These are phyloP conservation scores for Russula compacta DNA, from an alignment of 768 basidiomycete species.

Conservation along the genomic window DNA sequence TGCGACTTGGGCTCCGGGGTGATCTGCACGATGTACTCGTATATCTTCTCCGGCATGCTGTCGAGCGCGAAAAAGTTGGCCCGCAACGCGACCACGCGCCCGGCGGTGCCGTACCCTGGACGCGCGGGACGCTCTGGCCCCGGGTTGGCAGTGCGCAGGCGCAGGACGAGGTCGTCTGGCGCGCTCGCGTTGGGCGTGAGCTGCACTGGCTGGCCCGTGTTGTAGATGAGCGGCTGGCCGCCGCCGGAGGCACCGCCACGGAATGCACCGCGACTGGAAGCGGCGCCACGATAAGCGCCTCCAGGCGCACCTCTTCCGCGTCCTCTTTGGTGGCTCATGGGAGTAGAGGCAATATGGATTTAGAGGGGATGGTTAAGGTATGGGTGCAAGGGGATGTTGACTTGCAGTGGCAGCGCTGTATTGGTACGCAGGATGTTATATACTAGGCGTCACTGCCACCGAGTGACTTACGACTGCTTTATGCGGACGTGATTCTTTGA, in stretches of 20 bases:
- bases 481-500: neutral
- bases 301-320: constrained; percentile 16
- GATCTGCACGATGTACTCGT: constrained; percentile 50
- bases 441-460: neutral
- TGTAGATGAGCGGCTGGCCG: constrained; percentile 10
- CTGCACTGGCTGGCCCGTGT: constrained; percentile 21
- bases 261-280: neutral
- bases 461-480: too few relatives aligned
- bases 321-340: constrained; percentile 15
- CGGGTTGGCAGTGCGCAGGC: neutral
- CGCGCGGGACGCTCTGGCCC: constrained; percentile 18
- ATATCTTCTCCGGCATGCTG: constrained; percentile 38
- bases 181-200: constrained; percentile 14
- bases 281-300: neutral
- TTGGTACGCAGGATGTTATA: neutral
- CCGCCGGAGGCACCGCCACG: constrained; percentile 20
- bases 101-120: constrained; percentile 25
- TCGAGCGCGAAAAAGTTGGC: constrained; percentile 56
- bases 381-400: neutral
- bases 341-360: neutral
- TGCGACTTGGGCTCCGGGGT: constrained; percentile 38
- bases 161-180: constrained; percentile 29
- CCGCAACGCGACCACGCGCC: constrained; percentile 36
- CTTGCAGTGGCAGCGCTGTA: neutral
- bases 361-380: too few relatives aligned